Conservation (phyloP, 2,329 filamentous ascomycete species). For the Fusarium penzigii region DNA sequence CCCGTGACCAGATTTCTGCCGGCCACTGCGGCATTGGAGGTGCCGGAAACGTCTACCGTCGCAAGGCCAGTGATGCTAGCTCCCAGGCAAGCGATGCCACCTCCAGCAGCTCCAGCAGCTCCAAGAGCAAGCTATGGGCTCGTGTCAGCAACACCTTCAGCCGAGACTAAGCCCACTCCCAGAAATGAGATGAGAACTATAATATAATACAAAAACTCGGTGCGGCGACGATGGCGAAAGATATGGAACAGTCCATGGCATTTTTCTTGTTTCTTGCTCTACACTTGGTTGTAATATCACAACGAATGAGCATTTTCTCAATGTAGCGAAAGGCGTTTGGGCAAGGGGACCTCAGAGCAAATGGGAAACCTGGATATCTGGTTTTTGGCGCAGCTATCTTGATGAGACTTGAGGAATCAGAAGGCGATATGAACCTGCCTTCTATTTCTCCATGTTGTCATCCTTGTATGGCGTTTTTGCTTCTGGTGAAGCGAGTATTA, state of each 20-base stretch:
- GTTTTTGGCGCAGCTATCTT: conserved; percentile 13
- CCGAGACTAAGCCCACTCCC: conserved; percentile 25
- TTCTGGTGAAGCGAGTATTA: conserved; percentile 47
- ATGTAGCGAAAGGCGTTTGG: conserved; percentile 31
- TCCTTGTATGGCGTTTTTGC: conserved; percentile 38
- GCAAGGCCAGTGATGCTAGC: conserved; percentile 36
- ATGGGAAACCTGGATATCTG: conserved; percentile 23
- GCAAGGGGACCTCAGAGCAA: conserved; percentile 36
- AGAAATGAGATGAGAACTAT: background rate
- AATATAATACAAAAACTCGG: conserved; percentile 1
- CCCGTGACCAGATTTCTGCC: conserved; percentile 43
- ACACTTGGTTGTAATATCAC: conserved; percentile 3
- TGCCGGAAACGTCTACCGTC: conserved; percentile 65
- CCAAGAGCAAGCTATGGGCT: conserved; percentile 36
- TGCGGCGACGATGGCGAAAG: background rate
- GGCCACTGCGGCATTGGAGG: conserved; percentile 69
- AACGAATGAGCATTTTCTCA: background rate
- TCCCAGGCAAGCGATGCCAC: conserved; percentile 34
- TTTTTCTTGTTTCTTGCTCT: background rate
- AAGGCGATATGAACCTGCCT: conserved; percentile 21
- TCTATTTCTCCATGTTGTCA: conserved; percentile 2
- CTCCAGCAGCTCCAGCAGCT: conserved; percentile 40
- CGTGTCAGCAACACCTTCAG: conserved; percentile 36
- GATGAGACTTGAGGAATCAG: conserved; percentile 8
- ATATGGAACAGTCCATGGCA: too few relatives aligned